Evolutionary conservation across 2,329 filamentous ascomycete genomes (phyloP), one percentile per base, ranked within the genome.

Genomic region (Beauveria asiatica): DNA sequence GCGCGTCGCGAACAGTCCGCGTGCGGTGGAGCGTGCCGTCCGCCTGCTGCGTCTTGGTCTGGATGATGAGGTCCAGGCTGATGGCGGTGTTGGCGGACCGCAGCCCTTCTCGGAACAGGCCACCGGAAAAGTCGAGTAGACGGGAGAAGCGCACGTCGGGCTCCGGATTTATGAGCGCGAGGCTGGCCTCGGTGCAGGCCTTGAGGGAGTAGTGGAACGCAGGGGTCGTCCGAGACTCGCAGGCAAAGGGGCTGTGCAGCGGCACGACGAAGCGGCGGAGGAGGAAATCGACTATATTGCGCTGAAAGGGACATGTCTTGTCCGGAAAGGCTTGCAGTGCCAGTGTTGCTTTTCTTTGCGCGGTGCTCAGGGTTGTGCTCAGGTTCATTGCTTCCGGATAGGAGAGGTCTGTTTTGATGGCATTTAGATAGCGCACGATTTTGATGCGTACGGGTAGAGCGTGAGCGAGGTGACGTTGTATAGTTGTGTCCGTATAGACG

Each of bases 251-350:
- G 8, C 75, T 76, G 63, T 86, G 83, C 0, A 86, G 70, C 1
- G 77, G 74, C 16, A 85, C 75, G 2, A 84, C 65, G 65, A 83
- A 84, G 16, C 83, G 79, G 5, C 80, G 78, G 4, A 81, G 72
- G 0, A 81, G 70, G 45, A 79, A 77, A 53, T 83, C 77, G 27
- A 82, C 69, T 5, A 84, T 66, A 61, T 82, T 82, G 2, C 74
- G 69, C 45, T 79, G 75, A 61, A 80, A 80, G 0, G 67, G 27
- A 0, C 69, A 70, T n/a, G 68, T 62, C 7, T 25, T n/a, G 25
- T 39, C 33, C 17, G n/a, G 2, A 10, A 39, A 2, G 62, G 62
- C 4, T 51, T 55, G 13, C n/a, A 44, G 27, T 6, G 25, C 48
- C 3, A 48, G 21, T 2, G 48, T 45, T 5, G 19, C 19, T 17